Conservation (phyloP, 352 stramenopile species). For the Poterioochromonas sp. region DNA sequence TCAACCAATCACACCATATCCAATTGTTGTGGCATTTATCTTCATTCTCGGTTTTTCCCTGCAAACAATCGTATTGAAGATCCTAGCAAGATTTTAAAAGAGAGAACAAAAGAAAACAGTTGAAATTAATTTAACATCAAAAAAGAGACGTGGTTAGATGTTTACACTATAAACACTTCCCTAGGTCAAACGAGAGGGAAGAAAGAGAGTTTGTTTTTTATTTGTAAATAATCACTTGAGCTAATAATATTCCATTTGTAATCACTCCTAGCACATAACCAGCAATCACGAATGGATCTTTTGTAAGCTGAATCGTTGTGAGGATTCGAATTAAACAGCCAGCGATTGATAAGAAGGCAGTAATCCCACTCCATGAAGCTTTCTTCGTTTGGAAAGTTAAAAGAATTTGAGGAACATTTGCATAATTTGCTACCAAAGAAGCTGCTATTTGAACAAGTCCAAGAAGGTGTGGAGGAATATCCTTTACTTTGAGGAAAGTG, state of each 20-base stretch:
- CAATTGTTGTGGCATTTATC: too few species aligned
- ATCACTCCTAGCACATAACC: slow-evolving; percentile 22
- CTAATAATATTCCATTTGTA: slow-evolving; percentile 20
- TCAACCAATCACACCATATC: too few species aligned
- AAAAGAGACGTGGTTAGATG: too few species aligned
- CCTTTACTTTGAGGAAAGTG: neutral
- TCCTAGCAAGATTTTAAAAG: too few species aligned
- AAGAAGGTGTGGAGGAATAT: neutral
- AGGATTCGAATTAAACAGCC: slow-evolving; percentile 1
- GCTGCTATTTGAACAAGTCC: slow-evolving; percentile 2
- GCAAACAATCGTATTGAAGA: too few species aligned
- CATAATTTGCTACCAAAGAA: neutral
- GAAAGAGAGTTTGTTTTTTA: too few species aligned
- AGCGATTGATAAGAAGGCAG: neutral
- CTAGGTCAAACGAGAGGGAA: too few species aligned
- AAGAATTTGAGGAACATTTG: slow-evolving; percentile 28
- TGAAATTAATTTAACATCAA: too few species aligned
- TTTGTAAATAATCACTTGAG: slow-evolving; percentile 2
- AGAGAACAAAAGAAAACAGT: too few species aligned
- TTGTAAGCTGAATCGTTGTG: slow-evolving; percentile 23
- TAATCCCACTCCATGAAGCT: slow-evolving; percentile 24
- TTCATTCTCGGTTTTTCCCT: too few species aligned
- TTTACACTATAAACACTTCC: too few species aligned
- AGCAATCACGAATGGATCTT: neutral
- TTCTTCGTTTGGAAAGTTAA: slow-evolving; percentile 20